Evolutionary conservation across 495 filamentous ascomycete species (phyloP), one percentile per base, ranked within the genome.

Genomic region (Neurospora sp.): DNA sequence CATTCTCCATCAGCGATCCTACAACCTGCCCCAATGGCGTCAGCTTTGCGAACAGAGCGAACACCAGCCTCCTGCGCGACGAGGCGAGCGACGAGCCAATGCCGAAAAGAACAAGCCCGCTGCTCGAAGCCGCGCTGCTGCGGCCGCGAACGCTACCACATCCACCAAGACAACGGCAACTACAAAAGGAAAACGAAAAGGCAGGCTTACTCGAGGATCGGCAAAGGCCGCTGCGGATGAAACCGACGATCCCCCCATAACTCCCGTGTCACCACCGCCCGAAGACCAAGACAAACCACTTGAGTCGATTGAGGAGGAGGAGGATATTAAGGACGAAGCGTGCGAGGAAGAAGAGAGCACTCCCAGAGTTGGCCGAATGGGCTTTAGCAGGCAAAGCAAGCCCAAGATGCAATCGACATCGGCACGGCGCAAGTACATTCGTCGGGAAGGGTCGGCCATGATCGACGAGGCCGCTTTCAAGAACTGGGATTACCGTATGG

Each of bases 1-100:
- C 77, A 93, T 98, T 40, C 91, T 97, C 78, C 94, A 96, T 80
- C 93, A 96, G 81, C 87, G 96, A 80, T 93, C 93, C 35, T 99
- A 98, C 83, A 99, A 97, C 78, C 85, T 99, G 9, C 95, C 95
- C 1, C 94, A 98, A 80, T 99, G 96, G 96, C 92, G 93, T 74
- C 88, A 90, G 48, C 85, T 98, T 44, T 96, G 93, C 76, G 91
- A 97, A 69, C 93, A 97, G 81, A 92, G 92, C 79, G 93, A 97
- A 73, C 94, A 99, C 77, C 96, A 99, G 77, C 96, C 95, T 1
- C 96, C 96, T 4, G 96, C 96, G n/a, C 91, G 90, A 73, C 88
- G 96, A 78, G 96, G 96, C 68, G 95, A 99, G 80, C 85, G 96
- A 74, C 90, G 96, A n/a, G 83, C 89, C 81, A 80, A 93, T 76